Conservation (phyloP, 1,139 yeast genomes). For the Saccharomyces hybrid region DNA sequence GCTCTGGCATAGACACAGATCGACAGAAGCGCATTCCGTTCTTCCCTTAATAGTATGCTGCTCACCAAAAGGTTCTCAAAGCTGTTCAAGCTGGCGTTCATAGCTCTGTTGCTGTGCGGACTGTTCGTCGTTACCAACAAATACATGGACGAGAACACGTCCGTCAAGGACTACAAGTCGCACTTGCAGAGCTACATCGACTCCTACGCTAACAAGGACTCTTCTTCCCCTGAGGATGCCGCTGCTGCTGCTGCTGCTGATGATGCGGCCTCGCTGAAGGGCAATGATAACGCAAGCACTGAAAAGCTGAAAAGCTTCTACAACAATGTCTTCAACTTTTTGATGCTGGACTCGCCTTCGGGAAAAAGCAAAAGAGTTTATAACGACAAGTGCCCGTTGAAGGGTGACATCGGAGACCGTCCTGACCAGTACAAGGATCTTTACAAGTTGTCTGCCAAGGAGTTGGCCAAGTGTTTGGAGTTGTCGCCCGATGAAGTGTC, state of each 20-base stretch:
- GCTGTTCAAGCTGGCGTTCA: conserved; percentile 14
- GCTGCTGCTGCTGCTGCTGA: conserved; percentile 1
- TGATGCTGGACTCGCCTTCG: conserved; percentile 20
- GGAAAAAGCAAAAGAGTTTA: conserved; percentile 22
- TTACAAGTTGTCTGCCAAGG: conserved; percentile 18
- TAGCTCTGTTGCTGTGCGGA: conserved; percentile 10
- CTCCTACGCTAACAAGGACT: neutral
- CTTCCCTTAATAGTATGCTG: conserved; percentile 4
- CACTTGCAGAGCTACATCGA: neutral
- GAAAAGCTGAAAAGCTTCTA: conserved; percentile 20
- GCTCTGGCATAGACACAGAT: neutral
- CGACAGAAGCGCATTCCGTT: neutral
- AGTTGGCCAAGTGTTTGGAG: conserved; percentile 28
- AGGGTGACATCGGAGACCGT: conserved; percentile 23
- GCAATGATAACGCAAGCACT: conserved; percentile 4
- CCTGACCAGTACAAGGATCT: conserved; percentile 21
- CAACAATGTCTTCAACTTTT: conserved; percentile 20
- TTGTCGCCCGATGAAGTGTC: conserved; percentile 42
- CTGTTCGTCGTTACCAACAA: conserved; percentile 9
- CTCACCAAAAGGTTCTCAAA: conserved; percentile 18
- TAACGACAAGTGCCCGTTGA: conserved; percentile 18
- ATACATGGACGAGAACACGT: conserved; percentile 11
- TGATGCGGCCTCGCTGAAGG: neutral
- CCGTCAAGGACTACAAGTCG: conserved; percentile 8
- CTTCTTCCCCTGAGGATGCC: neutral